Evolutionary conservation across 2,329 filamentous ascomycete species (phyloP), one percentile per base, ranked within the genome.

Genomic region (Colletotrichum endophyticum): DNA sequence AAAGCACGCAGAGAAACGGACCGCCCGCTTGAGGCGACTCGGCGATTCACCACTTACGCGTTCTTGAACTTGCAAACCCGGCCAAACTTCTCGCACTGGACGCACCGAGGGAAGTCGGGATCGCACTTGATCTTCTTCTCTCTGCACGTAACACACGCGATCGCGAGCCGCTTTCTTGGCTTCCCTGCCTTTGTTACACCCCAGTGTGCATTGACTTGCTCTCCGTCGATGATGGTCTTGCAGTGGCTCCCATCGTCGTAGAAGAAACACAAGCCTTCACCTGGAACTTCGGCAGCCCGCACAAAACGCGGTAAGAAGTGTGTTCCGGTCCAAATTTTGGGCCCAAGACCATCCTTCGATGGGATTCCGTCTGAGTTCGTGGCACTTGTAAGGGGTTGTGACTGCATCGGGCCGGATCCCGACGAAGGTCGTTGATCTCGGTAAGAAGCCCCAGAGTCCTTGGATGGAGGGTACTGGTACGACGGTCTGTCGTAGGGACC

Each of bases 91-190:
- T 97, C 94, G 84, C 96, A 98, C 85, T 98, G 96, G 70, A 96
- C 91, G 81, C 96, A 98, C 80, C 95, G 95, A 53, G 95, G 95
- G 79, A 92, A 94, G 80, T 96, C 95, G 2, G 96, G 96, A 79
- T 98, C 95, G 82, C 96, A 98, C 85, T 98, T 98, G 87, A 98
- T 98, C 89, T 98, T 98, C 92, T 98, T 98, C 86, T 98, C 96
- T 67, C 96, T 92, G 84, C 96, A 98, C 15, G 95, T 97, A 75
- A 98, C 90, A 82, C 96, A 98, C n/a, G 95, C 95, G 83, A 98
- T 96, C 28, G 96, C 96, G 73, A 98, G 89, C 73, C 96, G 91
- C 87, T 98, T 98, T 79, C 96, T 92, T 64, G 96, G 96, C 86
- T 98, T 98, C 16, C 96, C 96, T 3, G 96, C 96, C 86, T 98